These are phyloP conservation scores for Lecanoromycetidae sp. DNA, from an alignment of 2,329 filamentous ascomycete species.

Conservation along the genomic window DNA sequence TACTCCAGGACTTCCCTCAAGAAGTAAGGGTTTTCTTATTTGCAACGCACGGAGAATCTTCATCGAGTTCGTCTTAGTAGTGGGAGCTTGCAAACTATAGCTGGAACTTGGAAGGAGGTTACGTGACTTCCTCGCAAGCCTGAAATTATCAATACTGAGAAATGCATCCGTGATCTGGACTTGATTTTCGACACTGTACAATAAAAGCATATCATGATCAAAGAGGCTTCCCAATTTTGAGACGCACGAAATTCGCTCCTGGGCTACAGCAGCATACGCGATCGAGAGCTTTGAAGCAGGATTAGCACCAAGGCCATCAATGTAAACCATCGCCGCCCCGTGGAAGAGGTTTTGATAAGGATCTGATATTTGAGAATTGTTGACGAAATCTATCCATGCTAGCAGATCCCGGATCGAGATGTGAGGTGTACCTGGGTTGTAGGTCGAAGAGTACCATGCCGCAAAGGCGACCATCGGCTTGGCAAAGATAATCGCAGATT, in stretches of 20 bases:
- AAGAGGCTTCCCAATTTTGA: slow-evolving; percentile 58
- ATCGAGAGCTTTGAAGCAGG: slow-evolving; percentile 75
- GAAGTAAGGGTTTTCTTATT: slow-evolving; percentile 75
- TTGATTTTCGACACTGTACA: slow-evolving; percentile 54
- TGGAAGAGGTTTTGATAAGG: slow-evolving; percentile 52
- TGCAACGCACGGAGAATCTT: slow-evolving; percentile 80
- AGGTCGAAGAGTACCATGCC: slow-evolving; percentile 79
- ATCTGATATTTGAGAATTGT: slow-evolving; percentile 45
- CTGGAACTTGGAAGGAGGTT: slow-evolving; percentile 41
- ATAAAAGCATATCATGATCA: slow-evolving; percentile 45
- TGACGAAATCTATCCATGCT: slow-evolving; percentile 88
- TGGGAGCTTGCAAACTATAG: slow-evolving; percentile 79
- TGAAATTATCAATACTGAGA: slow-evolving; percentile 65
- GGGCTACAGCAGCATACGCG: slow-evolving; percentile 54
- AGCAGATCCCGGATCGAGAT: slow-evolving; percentile 89
- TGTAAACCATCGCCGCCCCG: slow-evolving; percentile 87
- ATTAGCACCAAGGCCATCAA: slow-evolving; percentile 90
- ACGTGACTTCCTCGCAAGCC: slow-evolving; percentile 44
- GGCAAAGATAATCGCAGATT: slow-evolving; percentile 46
- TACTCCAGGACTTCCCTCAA: slow-evolving; percentile 96
- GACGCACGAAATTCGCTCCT: slow-evolving; percentile 63
- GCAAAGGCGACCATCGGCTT: slow-evolving; percentile 71
- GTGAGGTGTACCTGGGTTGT: slow-evolving; percentile 61
- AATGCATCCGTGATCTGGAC: slow-evolving; percentile 42
- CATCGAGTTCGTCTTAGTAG: slow-evolving; percentile 81